Base-by-base conservation (phyloP, 805 yeast species). In the Candida montana region DNA sequence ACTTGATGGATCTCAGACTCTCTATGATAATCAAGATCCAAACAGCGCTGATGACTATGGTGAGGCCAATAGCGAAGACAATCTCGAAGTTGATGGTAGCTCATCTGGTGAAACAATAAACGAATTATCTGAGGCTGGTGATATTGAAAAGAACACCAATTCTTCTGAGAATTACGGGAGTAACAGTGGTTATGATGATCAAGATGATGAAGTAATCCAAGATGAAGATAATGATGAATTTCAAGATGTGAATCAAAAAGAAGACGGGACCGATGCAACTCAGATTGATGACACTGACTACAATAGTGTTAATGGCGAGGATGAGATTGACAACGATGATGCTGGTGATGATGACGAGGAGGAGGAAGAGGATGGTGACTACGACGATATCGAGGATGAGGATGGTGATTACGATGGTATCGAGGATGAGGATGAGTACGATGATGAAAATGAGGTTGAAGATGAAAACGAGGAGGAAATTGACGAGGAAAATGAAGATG, bases 261-360 rank as follows among this genome's bases (percentile, higher is more conserved):
- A 34, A 7, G 16, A 20, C 10, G 29, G 12, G 15, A 18, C 17
- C 12, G 20, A 31, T 16, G 33, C 29, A 8, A n/a, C n/a, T n/a
- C n/a, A n/a, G n/a, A n/a, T n/a, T n/a, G n/a, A n/a, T n/a, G n/a
- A n/a, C n/a, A n/a, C n/a, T n/a, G 39, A 31, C 5, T 24, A 27
- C 17, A 3, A 12, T 12, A 34, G 18, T 33, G 11, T 23, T 18
- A 21, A 36, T 19, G 43, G 17, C 21, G 41, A 42, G 30, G 40
- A 35, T 13, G 34, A 26, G 6, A 30, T 32, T 24, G 41, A n/a
- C 17, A 39, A 36, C 11, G 35, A 35, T 5, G 33, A 35, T 5
- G n/a, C 5, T 35, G 19, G 7, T 19, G 32, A 13, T 8, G 32
- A 13, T 6, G 32, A 28, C n/a, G 26, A 20, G 1, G 35, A 20